Conservation (phyloP, 441 rosid species). For the California macrophylla region DNA sequence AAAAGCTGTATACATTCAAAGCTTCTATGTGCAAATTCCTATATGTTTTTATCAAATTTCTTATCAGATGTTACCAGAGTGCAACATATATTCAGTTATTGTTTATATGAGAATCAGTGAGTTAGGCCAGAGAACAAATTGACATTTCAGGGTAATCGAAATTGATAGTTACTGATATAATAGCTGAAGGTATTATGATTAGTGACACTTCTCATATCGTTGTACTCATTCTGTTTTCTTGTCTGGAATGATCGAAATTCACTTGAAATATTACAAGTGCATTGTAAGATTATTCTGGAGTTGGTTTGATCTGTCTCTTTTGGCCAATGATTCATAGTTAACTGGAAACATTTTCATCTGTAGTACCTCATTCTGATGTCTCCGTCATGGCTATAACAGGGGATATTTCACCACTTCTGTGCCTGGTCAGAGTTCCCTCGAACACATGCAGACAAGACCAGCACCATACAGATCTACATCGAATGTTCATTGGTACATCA, state of each 20-base stretch:
- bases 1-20: too few relatives aligned
- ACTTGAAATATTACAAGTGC: background rate
- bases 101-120: background rate
- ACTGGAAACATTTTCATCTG: background rate
- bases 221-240: background rate
- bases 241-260: background rate
- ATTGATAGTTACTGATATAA: background rate
- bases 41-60: background rate
- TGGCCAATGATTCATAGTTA: background rate
- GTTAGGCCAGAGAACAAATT: background rate
- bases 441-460: background rate
- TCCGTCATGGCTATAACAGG: background rate
- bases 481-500: background rate
- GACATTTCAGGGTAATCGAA: background rate
- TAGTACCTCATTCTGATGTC: background rate
- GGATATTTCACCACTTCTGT: background rate
- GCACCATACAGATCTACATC: background rate
- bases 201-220: background rate
- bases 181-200: background rate
- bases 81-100: too few relatives aligned
- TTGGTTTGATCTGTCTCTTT: background rate
- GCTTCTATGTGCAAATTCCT: too few relatives aligned
- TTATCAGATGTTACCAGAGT: background rate
- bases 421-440: background rate
- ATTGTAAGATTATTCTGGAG: background rate